Conservation (phyloP, 1,284 basidiomycete genomes). For the Cutaneotrichosporon mucoides region DNA sequence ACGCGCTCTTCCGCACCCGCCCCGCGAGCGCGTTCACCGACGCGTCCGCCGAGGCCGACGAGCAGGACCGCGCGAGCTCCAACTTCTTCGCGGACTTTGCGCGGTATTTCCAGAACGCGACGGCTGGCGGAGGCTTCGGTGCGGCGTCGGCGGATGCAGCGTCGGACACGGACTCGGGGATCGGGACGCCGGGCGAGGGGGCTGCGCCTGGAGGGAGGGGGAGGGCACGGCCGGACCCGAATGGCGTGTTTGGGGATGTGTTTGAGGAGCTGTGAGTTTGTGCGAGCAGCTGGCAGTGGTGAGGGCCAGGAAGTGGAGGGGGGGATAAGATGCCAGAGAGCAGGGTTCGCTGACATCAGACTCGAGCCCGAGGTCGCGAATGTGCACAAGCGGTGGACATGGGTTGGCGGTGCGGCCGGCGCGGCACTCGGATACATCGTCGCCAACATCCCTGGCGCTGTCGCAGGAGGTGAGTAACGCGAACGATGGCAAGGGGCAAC, state of each 20-base stretch:
- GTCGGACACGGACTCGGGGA: neutral
- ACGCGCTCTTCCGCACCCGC: slow-evolving; percentile 57
- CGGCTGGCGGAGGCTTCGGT: slow-evolving; percentile 11
- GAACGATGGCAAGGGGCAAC: neutral
- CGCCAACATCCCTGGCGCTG: slow-evolving; percentile 73
- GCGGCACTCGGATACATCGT: slow-evolving; percentile 77
- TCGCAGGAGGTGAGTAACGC: slow-evolving; percentile 43
- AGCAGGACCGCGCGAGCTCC: slow-evolving; percentile 61
- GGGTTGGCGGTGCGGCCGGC: slow-evolving; percentile 60
- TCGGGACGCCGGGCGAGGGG: neutral
- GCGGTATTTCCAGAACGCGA: slow-evolving; percentile 58
- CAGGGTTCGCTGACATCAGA: slow-evolving; percentile 24
- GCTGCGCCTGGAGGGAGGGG: slow-evolving; percentile 2
- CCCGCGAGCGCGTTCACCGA: slow-evolving; percentile 34
- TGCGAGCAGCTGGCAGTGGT: too few species aligned
- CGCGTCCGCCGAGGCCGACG: slow-evolving; percentile 36
- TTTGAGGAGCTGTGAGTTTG: slow-evolving; percentile 70
- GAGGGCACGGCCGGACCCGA: slow-evolving; percentile 60
- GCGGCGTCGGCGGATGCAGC: neutral
- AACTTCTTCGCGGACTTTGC: slow-evolving; percentile 76
- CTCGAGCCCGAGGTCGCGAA: slow-evolving; percentile 48
- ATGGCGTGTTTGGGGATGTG: slow-evolving; percentile 78
- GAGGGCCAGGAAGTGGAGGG: too few species aligned
- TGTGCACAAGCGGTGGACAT: slow-evolving; percentile 45
- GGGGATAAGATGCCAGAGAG: too few species aligned